A percentile compares a stretch with the other conserved stretches of the same genome.
Conservation (phyloP, 148 eudicot genomes). For the Selenicereus undatus region DNA sequence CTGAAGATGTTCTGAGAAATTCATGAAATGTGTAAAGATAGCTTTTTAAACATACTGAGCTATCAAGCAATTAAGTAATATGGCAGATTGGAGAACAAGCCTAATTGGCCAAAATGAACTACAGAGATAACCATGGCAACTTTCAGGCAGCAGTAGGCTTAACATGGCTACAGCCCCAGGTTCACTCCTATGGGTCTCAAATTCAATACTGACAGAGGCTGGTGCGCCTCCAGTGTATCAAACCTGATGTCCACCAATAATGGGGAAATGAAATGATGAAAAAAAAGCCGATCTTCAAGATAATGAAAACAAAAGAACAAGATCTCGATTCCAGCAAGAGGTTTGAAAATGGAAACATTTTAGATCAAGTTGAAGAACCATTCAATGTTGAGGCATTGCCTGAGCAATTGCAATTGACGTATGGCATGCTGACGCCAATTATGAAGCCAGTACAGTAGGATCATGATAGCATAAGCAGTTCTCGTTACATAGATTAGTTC, state of each 20-base stretch:
- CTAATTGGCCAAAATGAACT: background rate
- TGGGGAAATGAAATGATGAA: background rate
- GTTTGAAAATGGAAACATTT: background rate
- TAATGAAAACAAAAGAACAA: background rate
- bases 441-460: too few species aligned
- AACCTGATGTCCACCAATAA: background rate
- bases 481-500: too few species aligned
- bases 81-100: background rate
- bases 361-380: background rate
- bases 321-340: background rate
- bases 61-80: slow-evolving; percentile 10
- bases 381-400: too few species aligned
- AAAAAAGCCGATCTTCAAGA: background rate
- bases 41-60: slow-evolving; percentile 4
- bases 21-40: slow-evolving; percentile 16
- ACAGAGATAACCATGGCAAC: background rate
- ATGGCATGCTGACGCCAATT: too few species aligned
- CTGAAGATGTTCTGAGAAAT: slow-evolving; percentile 77
- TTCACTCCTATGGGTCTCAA: background rate
- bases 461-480: too few species aligned
- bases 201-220: background rate
- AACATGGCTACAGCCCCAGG: background rate
- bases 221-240: background rate
- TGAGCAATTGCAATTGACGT: too few species aligned
- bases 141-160: background rate